Base-by-base conservation (phyloP, 208 protist species). In the Wallacemonas collosoma region DNA sequence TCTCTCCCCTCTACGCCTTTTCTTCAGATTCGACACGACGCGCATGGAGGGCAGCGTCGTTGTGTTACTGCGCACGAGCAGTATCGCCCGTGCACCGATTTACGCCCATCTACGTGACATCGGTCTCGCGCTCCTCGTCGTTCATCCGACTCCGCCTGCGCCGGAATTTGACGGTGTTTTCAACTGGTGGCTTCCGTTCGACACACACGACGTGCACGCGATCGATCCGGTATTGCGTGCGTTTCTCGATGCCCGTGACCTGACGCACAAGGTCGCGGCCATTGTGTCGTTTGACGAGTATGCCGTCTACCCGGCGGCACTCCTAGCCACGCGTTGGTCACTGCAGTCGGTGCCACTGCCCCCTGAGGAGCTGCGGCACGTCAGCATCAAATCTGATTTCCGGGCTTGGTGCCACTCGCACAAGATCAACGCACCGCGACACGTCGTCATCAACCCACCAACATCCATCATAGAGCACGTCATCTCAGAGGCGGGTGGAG, bases 201-300 rank as follows among this genome's bases (percentile, higher is more conserved):
- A 93, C 57, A 95, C 90, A 2, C 35, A 82, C 73, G 78, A 91
- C 58, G 76, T 82, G 41, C 72, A 40, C 2, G 56, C 39, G 11
- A 72, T 95, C 17, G 41, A 68, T 11, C 43, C 38, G 9, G 76
- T 76, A 1, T 69, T 93, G 43, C n/a, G 8, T 2, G 45, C 12
- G 2, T 86, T 93, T 50, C 61, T 90, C 3, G 36, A 43, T 1
- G 41, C 40, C 7, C 72, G 40, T 6, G n/a, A 38, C 9, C 61
- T 90, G 2, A 39, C 6, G 2, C 36, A 41, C 39, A 4, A 41
- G 40, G 60, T 85, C 0, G 82, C 89, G n/a, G 90, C 87, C 2
- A 76, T 92, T n/a, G 72, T 95, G 1, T 91, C 88, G 1, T 93
- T 93, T 70, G 90, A 95, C 66, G 90, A 95, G 81, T 95, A 93